These are phyloP conservation scores for Fusarium chlamydosporum DNA, from an alignment of 2,329 filamentous ascomycete genomes.

Conservation along the genomic window DNA sequence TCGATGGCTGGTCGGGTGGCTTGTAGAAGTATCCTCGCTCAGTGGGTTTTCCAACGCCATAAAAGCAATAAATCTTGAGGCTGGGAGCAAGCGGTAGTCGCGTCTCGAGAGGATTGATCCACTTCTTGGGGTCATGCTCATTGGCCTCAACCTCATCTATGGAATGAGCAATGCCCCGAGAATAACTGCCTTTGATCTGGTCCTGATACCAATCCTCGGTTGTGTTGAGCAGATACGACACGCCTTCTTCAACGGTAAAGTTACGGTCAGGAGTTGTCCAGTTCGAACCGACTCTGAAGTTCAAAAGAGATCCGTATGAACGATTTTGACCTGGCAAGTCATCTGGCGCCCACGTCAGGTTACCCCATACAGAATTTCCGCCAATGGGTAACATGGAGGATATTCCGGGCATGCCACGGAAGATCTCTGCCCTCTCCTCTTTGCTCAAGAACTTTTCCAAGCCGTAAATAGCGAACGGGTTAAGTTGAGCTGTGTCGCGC, in stretches of 20 bases:
- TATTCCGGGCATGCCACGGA: constrained; percentile 96
- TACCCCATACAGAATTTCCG: constrained; percentile 95
- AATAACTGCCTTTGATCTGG: constrained; percentile 82
- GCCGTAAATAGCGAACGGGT: constrained; percentile 95
- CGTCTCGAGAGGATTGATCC: constrained; percentile 95
- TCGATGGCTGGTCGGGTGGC: constrained; percentile 71
- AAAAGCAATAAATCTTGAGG: constrained; percentile 97
- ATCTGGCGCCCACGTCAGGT: constrained; percentile 87
- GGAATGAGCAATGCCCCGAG: constrained; percentile 88
- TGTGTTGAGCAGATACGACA: constrained; percentile 82
- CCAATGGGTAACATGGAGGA: constrained; percentile 97
- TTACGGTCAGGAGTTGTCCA: constrained; percentile 77
- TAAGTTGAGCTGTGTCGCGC: constrained; percentile 97
- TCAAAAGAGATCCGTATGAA: constrained; percentile 85
- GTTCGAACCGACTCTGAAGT: constrained; percentile 79
- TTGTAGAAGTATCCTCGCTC: constrained; percentile 95
- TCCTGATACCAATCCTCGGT: constrained; percentile 89
- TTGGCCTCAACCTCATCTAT: constrained; percentile 84
- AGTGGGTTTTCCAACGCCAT: constrained; percentile 93
- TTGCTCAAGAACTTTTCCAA: constrained; percentile 95
- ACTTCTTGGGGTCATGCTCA: constrained; percentile 82
- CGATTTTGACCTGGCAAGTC: constrained; percentile 80
- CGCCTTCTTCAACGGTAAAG: constrained; percentile 82
- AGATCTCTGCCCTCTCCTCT: constrained; percentile 91
- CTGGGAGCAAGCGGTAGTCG: constrained; percentile 88